Conservation (phyloP, 2,329 filamentous ascomycete species). For the Colletotrichum karsti region DNA sequence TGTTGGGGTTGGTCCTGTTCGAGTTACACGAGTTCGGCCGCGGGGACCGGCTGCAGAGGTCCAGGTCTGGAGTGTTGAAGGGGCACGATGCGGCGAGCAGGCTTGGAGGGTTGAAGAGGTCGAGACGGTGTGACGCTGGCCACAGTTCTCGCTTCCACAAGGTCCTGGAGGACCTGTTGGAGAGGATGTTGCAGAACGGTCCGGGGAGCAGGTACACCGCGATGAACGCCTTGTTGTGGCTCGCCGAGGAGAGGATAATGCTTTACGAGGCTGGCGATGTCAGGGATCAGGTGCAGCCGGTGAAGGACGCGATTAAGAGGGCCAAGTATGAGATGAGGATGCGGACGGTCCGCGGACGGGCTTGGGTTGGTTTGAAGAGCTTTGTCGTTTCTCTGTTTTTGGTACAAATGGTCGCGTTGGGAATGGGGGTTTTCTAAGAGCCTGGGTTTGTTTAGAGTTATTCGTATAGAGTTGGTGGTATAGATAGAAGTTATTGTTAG, state of each 20-base stretch:
- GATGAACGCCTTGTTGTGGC: neutral
- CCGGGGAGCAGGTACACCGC: neutral
- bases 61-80: neutral
- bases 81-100: too few relatives aligned
- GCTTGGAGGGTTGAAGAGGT: neutral
- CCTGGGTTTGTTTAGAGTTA: too few relatives aligned
- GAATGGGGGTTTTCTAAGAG: too few relatives aligned
- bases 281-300: neutral
- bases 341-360: too few relatives aligned
- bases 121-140: neutral
- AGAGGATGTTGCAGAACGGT: neutral
- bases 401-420: too few relatives aligned
- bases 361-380: too few relatives aligned
- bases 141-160: neutral
- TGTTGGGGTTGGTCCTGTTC: conserved; percentile 7
- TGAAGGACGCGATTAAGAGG: too few relatives aligned
- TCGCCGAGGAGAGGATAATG: neutral
- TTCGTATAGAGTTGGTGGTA: too few relatives aligned
- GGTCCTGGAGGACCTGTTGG: neutral
- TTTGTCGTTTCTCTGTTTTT: too few relatives aligned
- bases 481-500: too few relatives aligned
- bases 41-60: neutral
- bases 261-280: neutral
- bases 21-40: conserved; percentile 1
- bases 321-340: too few relatives aligned